Conservation (phyloP, 805 yeast species). For the Starmerella davenportii region DNA sequence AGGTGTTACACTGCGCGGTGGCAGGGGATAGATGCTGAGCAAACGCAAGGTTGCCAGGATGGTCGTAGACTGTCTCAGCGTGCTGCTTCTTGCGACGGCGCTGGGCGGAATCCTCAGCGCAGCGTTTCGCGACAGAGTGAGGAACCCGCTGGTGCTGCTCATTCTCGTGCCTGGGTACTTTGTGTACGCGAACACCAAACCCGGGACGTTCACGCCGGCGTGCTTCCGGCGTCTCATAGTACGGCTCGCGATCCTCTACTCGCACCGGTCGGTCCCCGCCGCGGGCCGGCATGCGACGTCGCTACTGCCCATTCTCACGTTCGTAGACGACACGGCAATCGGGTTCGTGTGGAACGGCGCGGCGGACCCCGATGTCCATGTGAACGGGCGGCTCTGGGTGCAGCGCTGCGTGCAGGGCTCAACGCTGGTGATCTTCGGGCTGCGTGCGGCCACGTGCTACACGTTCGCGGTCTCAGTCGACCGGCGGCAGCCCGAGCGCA, state of each 20-base stretch:
- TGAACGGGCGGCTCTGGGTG: background rate
- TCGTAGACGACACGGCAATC: background rate
- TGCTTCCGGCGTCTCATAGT: background rate
- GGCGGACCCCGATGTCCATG: background rate
- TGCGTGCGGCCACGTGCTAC: background rate
- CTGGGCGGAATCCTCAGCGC: background rate
- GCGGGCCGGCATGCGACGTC: background rate
- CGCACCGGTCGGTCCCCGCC: background rate
- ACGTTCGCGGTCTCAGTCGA: background rate
- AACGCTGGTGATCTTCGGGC: background rate
- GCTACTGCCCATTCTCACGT: background rate
- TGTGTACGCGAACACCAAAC: background rate
- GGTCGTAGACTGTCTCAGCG: background rate
- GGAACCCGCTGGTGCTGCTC: background rate
- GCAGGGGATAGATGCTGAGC: background rate
- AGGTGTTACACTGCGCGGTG: too few relatives aligned
- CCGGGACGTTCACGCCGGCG: background rate
- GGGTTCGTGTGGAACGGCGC: background rate
- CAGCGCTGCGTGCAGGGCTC: background rate
- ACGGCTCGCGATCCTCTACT: background rate
- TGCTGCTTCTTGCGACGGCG: background rate
- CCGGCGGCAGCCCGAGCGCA: background rate
- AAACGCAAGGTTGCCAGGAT: background rate
- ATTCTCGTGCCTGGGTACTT: background rate
- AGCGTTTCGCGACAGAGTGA: background rate